Base-by-base conservation (phyloP, 192 early-diverging fungal species). In the Gaertneriomyces semiglobifer region DNA sequence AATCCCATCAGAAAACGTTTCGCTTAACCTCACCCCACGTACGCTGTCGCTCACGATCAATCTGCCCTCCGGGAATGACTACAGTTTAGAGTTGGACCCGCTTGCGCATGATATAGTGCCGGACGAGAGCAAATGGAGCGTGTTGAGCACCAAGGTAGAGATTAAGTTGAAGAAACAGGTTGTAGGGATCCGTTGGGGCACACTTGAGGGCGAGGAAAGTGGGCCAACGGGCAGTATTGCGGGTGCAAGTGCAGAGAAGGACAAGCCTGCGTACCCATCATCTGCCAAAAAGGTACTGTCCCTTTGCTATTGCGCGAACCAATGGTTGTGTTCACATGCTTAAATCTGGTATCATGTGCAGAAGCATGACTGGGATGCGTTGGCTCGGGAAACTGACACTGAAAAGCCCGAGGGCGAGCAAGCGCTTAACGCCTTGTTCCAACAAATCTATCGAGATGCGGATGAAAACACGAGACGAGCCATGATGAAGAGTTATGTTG, bases 401-500 rank as follows among this genome's bases (percentile, higher is more conserved):
- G 90, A 95, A 9, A 93, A 94, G 76, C 81, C 89, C 8, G 87
- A 93, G 69, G 94, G 94, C 39, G 94, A 98, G 66, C 84, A 88
- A 66, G 90, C 91, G 20, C 77, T 97, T 63, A 95, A 97, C 76
- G 79, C 87, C 48, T 78, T 98, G 47, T 99, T 99, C 83, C 91
- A 94, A 68, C 77, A 88, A 42, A 92, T 99, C 57, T 99, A 94
- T 74, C 86, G 84, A 62, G 91, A 95, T 71, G 92, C 93, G 0
- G 89, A 86, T 66, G 88, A 90, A 18, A 90, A 99, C 53, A 89
- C 91, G 7, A 81, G 82, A 56, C 80, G 90, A 16, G 95, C 97
- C 0, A 98, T 99, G 97, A 88, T 96, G 85, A 99, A 99, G 81
- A 92, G 90, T 71, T 99, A 91, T 74, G 81, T 88, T 5, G 97